Base-by-base conservation (phyloP, 148 eudicot species). In the Fagopyrum tataricum region DNA sequence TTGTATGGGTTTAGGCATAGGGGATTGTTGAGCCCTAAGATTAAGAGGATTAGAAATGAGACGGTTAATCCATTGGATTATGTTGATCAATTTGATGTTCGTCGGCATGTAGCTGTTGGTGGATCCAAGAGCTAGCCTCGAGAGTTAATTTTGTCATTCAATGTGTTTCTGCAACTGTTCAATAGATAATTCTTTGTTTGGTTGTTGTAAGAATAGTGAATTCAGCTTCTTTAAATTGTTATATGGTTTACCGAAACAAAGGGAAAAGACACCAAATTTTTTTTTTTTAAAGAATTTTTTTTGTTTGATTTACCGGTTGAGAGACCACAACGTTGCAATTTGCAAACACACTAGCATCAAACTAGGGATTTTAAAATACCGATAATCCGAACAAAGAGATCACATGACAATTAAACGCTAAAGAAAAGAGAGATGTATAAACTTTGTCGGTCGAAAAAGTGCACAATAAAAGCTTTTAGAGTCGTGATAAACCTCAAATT, bases 1-100 rank as follows among this genome's bases (percentile, higher is more conserved):
- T 76, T 93, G 79, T 89, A 91, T 80, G 97, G 98, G 12, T 91
- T 93, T 74, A 83, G 88, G 84, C 98, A 93, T 76, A 81, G 88
- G 58, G 95, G 97, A 7, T 77, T 91, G 78, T 77, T 87, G 80
- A 93, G 98, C 73, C 93, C 94, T 0, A 90, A 93, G 76, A 78
- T 93, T 48, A 91, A 87, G 87, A 87, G 91, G 88, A 79, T 77
- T 2, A 87, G 92, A 82, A 89, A 91, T 20, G 97, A 93, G 79
- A 81, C 94, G 0, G 71, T 56, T 44, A 79, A 72, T 9, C 98
- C 97, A 49, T 75, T 91, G 76, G 80, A 81, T 75, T 79, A 73
- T 59, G 88, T 87, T 10, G 82, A 90, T 80, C 84, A 81, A 82
- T 80, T 83, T 73, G 88, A 90, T 75, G 82, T 86, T 78, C 87